These are phyloP conservation scores for Jaapia argillacea DNA, from an alignment of 768 basidiomycete species.

Conservation along the genomic window DNA sequence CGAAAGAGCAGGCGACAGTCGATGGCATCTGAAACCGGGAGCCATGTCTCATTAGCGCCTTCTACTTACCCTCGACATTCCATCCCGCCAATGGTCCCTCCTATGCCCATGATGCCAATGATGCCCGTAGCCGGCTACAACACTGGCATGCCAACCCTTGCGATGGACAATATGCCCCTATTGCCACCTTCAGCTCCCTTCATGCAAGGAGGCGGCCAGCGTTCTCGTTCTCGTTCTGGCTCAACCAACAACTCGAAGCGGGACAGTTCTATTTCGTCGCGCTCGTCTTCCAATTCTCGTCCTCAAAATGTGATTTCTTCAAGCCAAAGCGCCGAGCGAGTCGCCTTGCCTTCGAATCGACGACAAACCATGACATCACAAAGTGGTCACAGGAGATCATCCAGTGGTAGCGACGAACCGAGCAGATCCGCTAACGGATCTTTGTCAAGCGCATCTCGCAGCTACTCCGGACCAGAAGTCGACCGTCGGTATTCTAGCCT, in stretches of 20 bases:
- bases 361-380: too few relatives aligned
- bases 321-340: not conserved
- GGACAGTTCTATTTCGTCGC: not conserved
- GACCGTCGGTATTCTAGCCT: not conserved
- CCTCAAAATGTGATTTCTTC: not conserved
- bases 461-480: not conserved
- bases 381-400: too few relatives aligned
- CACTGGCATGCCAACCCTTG: slow-evolving; percentile 23
- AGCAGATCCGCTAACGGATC: not conserved
- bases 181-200: slow-evolving; percentile 69
- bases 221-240: slow-evolving; percentile 19
- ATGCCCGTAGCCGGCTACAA: slow-evolving; percentile 26
- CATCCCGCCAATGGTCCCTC: slow-evolving; percentile 25
- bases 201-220: slow-evolving; percentile 47
- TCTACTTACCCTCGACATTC: not conserved
- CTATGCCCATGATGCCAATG: slow-evolving; percentile 21
- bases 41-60: slow-evolving; percentile 3
- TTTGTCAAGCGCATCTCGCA: not conserved
- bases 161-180: slow-evolving; percentile 44
- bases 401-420: too few relatives aligned
- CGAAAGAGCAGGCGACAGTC: not conserved
- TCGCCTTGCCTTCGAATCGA: too few relatives aligned
- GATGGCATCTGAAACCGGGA: not conserved
- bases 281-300: not conserved
- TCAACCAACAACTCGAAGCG: not conserved